These are phyloP conservation scores for Moesziomyces globuligerus DNA, from an alignment of 1,284 basidiomycete genomes.

Conservation along the genomic window DNA sequence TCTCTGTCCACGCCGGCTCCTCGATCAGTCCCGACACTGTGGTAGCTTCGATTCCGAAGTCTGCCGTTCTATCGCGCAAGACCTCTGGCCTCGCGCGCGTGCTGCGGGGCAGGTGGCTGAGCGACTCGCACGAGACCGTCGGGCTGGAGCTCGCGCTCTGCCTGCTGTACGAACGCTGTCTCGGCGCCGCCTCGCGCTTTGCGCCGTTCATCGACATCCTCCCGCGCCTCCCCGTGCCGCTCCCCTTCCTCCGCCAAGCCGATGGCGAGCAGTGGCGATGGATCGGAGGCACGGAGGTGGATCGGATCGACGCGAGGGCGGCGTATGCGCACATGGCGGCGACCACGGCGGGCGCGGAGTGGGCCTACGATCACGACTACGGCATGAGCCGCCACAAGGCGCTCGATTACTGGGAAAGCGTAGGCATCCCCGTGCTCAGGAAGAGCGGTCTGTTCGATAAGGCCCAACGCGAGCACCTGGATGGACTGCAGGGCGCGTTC, in stretches of 20 bases:
- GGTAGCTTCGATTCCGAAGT: constrained; percentile 38
- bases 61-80: constrained; percentile 40
- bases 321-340: constrained; percentile 4
- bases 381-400: constrained; percentile 31
- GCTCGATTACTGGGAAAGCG: constrained; percentile 28
- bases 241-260: constrained; percentile 27
- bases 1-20: constrained; percentile 20
- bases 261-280: constrained; percentile 7
- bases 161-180: constrained; percentile 49
- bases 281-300: constrained; percentile 43
- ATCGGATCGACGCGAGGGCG: constrained; percentile 17
- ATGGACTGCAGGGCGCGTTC: constrained; percentile 26
- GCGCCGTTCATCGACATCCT: constrained; percentile 44
- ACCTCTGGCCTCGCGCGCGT: constrained; percentile 28
- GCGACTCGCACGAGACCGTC: constrained; percentile 29
- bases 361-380: constrained; percentile 32
- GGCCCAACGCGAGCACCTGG: constrained; percentile 9
- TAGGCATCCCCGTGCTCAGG: constrained; percentile 22
- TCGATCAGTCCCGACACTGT: constrained; percentile 12
- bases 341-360: background rate
- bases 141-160: constrained; percentile 52
- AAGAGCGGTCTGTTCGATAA: constrained; percentile 15
- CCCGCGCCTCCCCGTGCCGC: constrained; percentile 22
- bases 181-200: constrained; percentile 37
- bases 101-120: constrained; percentile 17